Evolutionary conservation across 1,284 basidiomycete species (phyloP).

Genomic region (Austroboletus novae-zelandiae): DNA sequence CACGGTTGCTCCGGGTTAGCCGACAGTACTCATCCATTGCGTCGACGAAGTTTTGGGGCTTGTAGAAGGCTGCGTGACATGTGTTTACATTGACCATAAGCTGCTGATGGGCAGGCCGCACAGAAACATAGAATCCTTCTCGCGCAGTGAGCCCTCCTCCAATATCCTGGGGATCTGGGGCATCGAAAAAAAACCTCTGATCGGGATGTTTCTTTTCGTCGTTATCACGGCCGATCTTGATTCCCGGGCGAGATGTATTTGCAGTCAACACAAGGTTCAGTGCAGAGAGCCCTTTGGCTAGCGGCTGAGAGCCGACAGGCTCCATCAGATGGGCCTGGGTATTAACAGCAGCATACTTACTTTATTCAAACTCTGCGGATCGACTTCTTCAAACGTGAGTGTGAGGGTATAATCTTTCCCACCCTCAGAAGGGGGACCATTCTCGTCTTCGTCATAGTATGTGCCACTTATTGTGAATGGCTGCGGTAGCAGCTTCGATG

Average conservation of each 20-base stretch:
- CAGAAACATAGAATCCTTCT: constrained; percentile 74
- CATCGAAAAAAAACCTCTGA: constrained; percentile 40
- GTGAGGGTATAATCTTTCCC: constrained; percentile 12
- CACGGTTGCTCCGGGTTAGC: constrained; percentile 40
- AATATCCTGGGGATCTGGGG: constrained; percentile 18
- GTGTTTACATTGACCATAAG: constrained; percentile 81
- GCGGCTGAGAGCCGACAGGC: constrained; percentile 34
- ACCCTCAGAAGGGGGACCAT: not conserved
- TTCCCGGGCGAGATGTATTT: constrained; percentile 35
- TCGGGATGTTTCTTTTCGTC: constrained; percentile 27
- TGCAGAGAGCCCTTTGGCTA: constrained; percentile 46
- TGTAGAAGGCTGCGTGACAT: constrained; percentile 76
- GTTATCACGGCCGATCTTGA: constrained; percentile 43
- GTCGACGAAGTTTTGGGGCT: constrained; percentile 56
- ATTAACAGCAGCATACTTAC: not conserved
- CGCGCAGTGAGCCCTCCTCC: constrained; percentile 57
- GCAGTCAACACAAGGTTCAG: constrained; percentile 49
- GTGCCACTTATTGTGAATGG: constrained; percentile 18
- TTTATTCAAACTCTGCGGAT: constrained; percentile 14
- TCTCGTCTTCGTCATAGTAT: constrained; percentile 5
- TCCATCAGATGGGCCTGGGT: constrained; percentile 1
- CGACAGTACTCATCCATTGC: constrained; percentile 52
- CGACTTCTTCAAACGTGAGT: constrained; percentile 19
- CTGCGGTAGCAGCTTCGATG: constrained; percentile 17
- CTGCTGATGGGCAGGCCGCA: constrained; percentile 67